Evolutionary conservation across 2,329 filamentous ascomycete species (phyloP).

Genomic region (Apiospora pterosperma): DNA sequence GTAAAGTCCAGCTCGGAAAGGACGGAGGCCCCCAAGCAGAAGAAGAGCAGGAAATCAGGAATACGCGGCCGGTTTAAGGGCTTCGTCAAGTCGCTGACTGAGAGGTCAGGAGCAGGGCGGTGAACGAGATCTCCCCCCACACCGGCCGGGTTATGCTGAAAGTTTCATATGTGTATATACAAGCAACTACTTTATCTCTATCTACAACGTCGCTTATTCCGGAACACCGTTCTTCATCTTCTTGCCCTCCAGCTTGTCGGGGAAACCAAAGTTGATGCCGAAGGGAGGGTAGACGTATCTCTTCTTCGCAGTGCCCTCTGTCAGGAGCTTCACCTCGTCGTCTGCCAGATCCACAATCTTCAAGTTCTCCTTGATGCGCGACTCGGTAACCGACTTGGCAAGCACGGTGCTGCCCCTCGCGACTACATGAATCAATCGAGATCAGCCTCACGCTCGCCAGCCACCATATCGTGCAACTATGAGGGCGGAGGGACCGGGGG

Average conservation of each 20-base stretch:
- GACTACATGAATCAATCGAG: slow-evolving; percentile 35
- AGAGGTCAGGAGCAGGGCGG: too few relatives aligned
- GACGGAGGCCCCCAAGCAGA: background rate
- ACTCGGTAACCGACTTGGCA: slow-evolving; percentile 67
- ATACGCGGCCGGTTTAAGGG: background rate
- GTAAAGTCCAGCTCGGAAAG: background rate
- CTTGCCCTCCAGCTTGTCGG: slow-evolving; percentile 51
- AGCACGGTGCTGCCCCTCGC: slow-evolving; percentile 67
- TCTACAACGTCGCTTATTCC: background rate
- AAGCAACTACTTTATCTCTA: too few relatives aligned
- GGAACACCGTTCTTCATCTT: background rate
- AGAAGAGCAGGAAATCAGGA: background rate
- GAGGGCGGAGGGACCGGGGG: background rate
- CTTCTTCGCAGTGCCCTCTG: slow-evolving; percentile 50
- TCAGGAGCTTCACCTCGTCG: slow-evolving; percentile 57
- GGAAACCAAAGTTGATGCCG: slow-evolving; percentile 67
- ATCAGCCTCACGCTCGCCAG: slow-evolving; percentile 25
- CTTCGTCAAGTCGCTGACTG: background rate
- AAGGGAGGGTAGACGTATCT: slow-evolving; percentile 69
- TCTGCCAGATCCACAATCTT: slow-evolving; percentile 62
- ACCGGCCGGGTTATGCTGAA: too few relatives aligned
- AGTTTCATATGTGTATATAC: too few relatives aligned
- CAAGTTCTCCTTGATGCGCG: slow-evolving; percentile 67
- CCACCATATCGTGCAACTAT: background rate
- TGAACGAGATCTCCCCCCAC: too few relatives aligned